Base-by-base conservation (phyloP, 129 eudicot genomes). In the Deinandra increscens region DNA sequence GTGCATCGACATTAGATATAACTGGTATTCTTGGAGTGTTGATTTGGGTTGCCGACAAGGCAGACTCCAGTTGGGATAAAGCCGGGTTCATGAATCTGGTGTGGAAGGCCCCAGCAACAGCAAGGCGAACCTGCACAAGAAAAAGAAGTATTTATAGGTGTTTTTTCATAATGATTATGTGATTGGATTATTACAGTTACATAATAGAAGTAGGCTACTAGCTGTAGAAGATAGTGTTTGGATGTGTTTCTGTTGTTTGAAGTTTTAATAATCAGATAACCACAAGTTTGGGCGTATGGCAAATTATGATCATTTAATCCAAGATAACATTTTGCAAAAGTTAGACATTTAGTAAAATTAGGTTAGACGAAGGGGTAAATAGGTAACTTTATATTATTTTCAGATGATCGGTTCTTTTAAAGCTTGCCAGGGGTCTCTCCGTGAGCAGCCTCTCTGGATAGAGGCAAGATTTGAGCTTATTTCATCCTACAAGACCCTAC, bases 51-150 rank as follows among this genome's bases (percentile, higher is more conserved):
- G 88, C 79, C 58, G 91, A 91, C 86, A 92, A 81, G 20, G 96
- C 98, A n/a, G 95, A 91, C 81, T 92, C 95, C 61, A 92, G 74
- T 86, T 84, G 87, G 43, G 96, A 86, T 31, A 92, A 87, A 15
- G 98, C 96, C 34, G 96, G 96, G 64, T 81, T 81, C 98, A 92
- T 92, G 82, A 87, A 84, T 61, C 83, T 71, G 4, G 98, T 92
- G 86, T 92, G 98, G 81, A 86, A 88, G 46, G 98, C 98, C 73
- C 98, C 98, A 65, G 90, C 96, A 60, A 92, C 96, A 8, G 95
- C 98, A 64, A 92, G 84, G 26, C 98, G 98, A 53, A 92, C 96
- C 98, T 91, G 76, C 53, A 45, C 59, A 46, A 43, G 61, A 54
- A 3, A 59, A 31, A 7, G 11, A 31, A 54, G 2, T 33, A 31